A percentile compares a stretch with the other conserved stretches of the same genome.
These are phyloP conservation scores for Rosa lucieae DNA, from an alignment of 306 rosid species.

Conservation along the genomic window DNA sequence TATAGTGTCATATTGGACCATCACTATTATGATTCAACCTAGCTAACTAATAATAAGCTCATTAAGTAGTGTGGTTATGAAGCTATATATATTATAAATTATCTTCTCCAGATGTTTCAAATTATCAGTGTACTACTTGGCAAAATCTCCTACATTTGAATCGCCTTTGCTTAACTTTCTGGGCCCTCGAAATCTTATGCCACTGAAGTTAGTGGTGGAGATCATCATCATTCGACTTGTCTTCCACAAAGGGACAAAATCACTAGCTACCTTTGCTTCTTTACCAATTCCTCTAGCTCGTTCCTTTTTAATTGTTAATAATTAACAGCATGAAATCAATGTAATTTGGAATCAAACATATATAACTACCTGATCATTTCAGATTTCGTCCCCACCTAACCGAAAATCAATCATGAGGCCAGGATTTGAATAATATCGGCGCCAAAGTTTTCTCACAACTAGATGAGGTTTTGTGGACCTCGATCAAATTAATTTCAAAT, in stretches of 20 bases:
- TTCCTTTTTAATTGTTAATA: background rate
- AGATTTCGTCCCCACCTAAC: constrained; percentile 15
- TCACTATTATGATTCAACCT: background rate
- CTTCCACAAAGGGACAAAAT: constrained; percentile 25
- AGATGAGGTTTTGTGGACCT: background rate
- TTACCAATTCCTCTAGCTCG: background rate
- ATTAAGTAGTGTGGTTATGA: background rate
- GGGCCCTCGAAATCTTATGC: constrained; percentile 20
- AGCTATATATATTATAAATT: background rate
- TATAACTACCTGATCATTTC: background rate
- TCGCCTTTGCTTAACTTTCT: background rate
- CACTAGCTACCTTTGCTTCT: constrained; percentile 20
- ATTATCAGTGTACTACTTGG: background rate
- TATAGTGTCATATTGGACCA: background rate
- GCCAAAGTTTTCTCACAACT: constrained; percentile 7
- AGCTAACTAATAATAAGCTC: background rate
- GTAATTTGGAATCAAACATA: background rate
- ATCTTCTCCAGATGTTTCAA: background rate
- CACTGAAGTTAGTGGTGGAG: constrained; percentile 10
- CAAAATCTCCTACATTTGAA: background rate
- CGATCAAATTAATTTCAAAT: background rate
- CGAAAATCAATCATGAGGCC: constrained; percentile 12
- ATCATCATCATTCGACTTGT: constrained; percentile 24
- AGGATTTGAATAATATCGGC: constrained; percentile 25
- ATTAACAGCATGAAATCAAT: background rate